Base-by-base conservation (phyloP, 768 basidiomycete genomes). In the Kwoniella newhampshirensis region DNA sequence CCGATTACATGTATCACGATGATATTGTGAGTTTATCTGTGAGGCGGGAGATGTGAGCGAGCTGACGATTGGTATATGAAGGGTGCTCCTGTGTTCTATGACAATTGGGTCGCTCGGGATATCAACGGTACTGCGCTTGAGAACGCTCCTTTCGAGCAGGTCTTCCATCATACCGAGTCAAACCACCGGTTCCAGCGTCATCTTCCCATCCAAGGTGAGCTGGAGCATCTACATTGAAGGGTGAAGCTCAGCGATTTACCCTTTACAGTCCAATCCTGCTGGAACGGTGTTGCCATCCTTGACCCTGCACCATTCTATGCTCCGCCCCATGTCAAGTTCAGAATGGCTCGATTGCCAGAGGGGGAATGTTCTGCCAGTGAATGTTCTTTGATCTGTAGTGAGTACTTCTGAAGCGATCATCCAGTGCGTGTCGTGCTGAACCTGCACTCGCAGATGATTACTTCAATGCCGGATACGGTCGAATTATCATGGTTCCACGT, bases 1-100 rank as follows among this genome's bases (percentile, higher is more conserved):
- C 92, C 0, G 94, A 99, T 75, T 99, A 99, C 79, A 98, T 99
- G 91, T 99, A 89, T 79, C 96, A 99, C 79, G 85, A 92, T 27
- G 92, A 94, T 44, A 88, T 97, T 62, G 87, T 85, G 64, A 66
- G 85, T 81, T n/a, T 13, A 6, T 32, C 32, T 32, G 7, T 6
- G 7, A 32, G 7, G 32, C 32, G 7, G 37, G 23, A 35, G 37
- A 9, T 12, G 4, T 26, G 42, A 41, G 17, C 11, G 17, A 7
- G 40, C 17, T 42, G 40, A 42, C 40, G 18, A 42, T 23, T n/a
- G 40, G 13, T 13, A 32, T 32, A n/a, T 13, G 32, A 6, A 84
- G 84, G 83, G 85, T 13, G 81, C 90, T 0, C 94, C 94, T 1
- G 93, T 97, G 17, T 98, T 98, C 76, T 98, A 98, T 79, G 78